phyloP scores from a whole-genome alignment of 2,329 filamentous ascomycete species.

The Drechslerella coelobrocha region DNA sequence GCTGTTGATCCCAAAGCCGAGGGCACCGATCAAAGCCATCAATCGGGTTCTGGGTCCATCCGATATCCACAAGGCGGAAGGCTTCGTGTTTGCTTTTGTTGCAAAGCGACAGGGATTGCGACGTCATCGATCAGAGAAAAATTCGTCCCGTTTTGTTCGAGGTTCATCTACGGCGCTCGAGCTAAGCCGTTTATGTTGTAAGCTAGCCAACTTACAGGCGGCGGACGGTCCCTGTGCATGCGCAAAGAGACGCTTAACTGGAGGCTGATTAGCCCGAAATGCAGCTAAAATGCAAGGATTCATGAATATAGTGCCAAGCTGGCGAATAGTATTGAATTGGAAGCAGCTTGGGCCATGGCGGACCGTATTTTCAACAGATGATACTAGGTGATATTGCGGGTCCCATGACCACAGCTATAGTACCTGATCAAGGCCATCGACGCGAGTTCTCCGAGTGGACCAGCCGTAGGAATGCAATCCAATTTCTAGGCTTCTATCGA shows the following conservation, averaged over 20 bases:
- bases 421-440: background rate
- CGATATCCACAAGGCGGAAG: conserved; percentile 13
- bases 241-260: background rate
- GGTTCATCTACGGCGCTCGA: background rate
- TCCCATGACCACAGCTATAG: background rate
- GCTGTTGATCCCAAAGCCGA: conserved; percentile 5
- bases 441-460: background rate
- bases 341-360: background rate
- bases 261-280: background rate
- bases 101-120: conserved; percentile 8
- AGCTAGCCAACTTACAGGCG: background rate
- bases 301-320: background rate
- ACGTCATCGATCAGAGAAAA: conserved; percentile 39
- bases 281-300: background rate
- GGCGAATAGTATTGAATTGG: background rate
- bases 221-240: conserved; percentile 1
- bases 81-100: conserved; percentile 23
- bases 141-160: conserved; percentile 22
- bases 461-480: background rate
- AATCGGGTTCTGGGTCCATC: conserved; percentile 13
- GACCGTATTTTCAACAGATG: no score
- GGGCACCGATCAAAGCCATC: background rate
- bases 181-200: background rate
- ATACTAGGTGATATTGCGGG: background rate
- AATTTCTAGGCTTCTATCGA: background rate